phyloP scores from a whole-genome alignment of 1,284 basidiomycete species.

The Xerocomus cyaneibrunnescens region DNA sequence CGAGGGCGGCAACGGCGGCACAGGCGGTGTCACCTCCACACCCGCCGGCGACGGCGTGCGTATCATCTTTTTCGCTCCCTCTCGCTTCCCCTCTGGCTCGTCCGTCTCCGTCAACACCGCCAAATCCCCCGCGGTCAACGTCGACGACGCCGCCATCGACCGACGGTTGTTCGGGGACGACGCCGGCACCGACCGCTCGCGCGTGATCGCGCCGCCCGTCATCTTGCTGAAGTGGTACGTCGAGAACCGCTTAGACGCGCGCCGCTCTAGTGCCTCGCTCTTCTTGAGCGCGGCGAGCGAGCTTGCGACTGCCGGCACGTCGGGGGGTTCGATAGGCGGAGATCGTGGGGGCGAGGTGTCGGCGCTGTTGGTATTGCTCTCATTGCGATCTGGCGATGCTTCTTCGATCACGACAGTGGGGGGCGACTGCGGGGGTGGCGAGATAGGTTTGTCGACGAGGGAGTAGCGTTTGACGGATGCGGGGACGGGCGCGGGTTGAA shows the following conservation, averaged over 20 bases:
- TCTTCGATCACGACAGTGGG: conserved; percentile 59
- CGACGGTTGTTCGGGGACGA: conserved; percentile 61
- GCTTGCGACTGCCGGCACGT: conserved; percentile 69
- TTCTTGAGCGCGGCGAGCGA: conserved; percentile 89
- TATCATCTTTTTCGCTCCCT: conserved; percentile 23
- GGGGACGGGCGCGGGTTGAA: conserved; percentile 44
- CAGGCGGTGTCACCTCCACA: conserved; percentile 43
- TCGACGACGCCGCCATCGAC: conserved; percentile 60
- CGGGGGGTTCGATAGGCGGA: conserved; percentile 43
- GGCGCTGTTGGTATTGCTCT: conserved; percentile 24
- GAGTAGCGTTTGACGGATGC: conserved; percentile 72
- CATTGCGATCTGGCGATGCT: conserved; percentile 39
- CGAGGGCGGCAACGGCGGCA: conserved; percentile 43
- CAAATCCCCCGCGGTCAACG: conserved; percentile 65
- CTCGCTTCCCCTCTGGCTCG: conserved; percentile 40
- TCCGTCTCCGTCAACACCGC: conserved; percentile 69
- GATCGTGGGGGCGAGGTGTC: conserved; percentile 42
- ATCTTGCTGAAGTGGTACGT: conserved; percentile 96
- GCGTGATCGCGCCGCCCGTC: conserved; percentile 56
- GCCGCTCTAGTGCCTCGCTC: conserved; percentile 83
- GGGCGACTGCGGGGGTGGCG: conserved; percentile 32
- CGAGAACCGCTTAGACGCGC: conserved; percentile 96
- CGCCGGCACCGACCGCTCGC: conserved; percentile 39
- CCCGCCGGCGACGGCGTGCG: conserved; percentile 35
- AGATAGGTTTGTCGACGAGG: conserved; percentile 63